Evolutionary conservation across 148 eudicot genomes (phyloP), one percentile per base, ranked within the genome.

Genomic region (Fagopyrum homotropicum): DNA sequence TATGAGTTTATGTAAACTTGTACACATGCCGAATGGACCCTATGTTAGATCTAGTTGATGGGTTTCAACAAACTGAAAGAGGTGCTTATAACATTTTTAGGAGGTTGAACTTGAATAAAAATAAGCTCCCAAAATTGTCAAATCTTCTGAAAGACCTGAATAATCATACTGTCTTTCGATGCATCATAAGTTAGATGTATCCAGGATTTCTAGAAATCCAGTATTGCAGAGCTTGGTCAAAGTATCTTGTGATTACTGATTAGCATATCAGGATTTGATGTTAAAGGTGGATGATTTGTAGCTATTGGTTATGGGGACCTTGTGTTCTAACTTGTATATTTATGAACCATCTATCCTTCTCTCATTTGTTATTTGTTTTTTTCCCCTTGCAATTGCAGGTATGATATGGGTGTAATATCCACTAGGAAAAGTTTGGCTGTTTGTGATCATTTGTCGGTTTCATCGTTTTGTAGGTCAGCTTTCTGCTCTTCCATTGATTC

Each of bases 361-460:
- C 35, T 72, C 40, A 17, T 47, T 72, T 47, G 6, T 72, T 46
- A 12, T 17, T 75, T 30, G 2, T 16, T 5, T 29, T 12, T n/a
- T n/a, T n/a, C 26, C 1, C 49, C 46, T 45, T 29, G 9, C 55
- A 17, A 46, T 72, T 86, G 79, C 88, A 96, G 99, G 86, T 96
- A 88, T 84, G 87, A 96, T 78, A 90, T 96, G 86, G 99, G 99
- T 70, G 93, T 92, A n/a, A 87, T 89, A 78, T 80, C 93, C 29
- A 87, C 89, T 56, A 79, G 90, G 55, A 90, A 88, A 86, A 90
- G 92, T 84, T 84, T 92, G 84, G 86, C 90, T 48, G 80, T 89
- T 75, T 89, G 96, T 76, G 93, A 90, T 26, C 85, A 85, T 29
- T 80, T 95, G 72, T 75, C 96, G 1, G 97, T 84, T 66, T 90